A percentile compares a stretch with the other conserved stretches of the same genome.
Conservation (phyloP, 73 alveolate species). For the Paramecium biaurelia region DNA sequence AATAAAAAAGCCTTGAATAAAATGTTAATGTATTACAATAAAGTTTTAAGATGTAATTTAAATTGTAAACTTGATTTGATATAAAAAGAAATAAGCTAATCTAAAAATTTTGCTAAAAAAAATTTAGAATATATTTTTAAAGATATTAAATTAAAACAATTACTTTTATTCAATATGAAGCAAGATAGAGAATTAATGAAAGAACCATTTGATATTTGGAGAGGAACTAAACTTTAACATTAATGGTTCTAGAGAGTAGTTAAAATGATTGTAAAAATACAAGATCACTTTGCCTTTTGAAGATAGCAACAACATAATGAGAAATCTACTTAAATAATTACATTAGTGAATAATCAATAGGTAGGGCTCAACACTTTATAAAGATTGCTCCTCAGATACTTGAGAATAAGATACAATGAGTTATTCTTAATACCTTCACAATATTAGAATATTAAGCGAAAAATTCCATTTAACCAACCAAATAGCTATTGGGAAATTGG, state of each 20-base stretch:
- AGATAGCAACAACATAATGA: neutral
- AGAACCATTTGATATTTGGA: neutral
- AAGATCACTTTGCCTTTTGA: slow-evolving; percentile 35
- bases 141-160: neutral
- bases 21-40: neutral
- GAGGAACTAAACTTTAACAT: neutral
- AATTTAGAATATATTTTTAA: neutral
- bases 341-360: neutral
- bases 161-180: neutral
- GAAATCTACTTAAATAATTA: neutral
- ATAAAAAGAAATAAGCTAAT: neutral
- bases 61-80: neutral
- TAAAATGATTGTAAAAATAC: slow-evolving; percentile 21
- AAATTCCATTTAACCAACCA: neutral
- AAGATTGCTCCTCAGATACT: neutral
- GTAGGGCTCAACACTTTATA: neutral
- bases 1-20: neutral
- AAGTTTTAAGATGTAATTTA: neutral
- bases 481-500: neutral
- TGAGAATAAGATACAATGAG: neutral
- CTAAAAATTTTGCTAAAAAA: neutral
- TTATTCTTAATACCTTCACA: neutral
- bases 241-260: slow-evolving; percentile 20
- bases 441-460: neutral
- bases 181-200: neutral